These are phyloP conservation scores for Diplodia sapinea DNA, from an alignment of 2,329 filamentous ascomycete genomes.

Conservation along the genomic window DNA sequence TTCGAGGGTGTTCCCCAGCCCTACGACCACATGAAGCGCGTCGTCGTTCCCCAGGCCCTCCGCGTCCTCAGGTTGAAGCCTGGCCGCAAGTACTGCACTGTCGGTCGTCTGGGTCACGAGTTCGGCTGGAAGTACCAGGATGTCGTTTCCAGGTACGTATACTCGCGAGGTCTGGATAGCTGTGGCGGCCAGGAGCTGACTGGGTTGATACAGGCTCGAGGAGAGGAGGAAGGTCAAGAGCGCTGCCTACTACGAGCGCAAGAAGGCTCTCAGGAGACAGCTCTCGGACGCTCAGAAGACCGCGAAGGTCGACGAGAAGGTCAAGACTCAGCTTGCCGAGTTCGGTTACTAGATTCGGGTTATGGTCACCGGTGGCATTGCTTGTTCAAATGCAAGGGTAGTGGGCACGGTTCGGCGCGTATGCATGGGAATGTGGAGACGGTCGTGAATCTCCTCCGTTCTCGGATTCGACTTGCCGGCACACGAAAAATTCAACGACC, in stretches of 20 bases:
- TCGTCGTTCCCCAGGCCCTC: conserved; percentile 98
- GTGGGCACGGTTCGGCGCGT: conserved; percentile 32
- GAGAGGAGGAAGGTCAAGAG: conserved; percentile 99
- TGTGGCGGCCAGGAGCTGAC: conserved; percentile 35
- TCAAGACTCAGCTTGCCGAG: conserved; percentile 83
- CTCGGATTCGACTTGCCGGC: conserved; percentile 32
- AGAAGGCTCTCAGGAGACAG: conserved; percentile 94
- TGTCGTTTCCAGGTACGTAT: conserved; percentile 90
- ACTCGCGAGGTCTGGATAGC: background rate
- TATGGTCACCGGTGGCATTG: conserved; percentile 31
- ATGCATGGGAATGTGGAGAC: conserved; percentile 32
- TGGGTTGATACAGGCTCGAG: conserved; percentile 73
- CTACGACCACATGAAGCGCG: conserved; percentile 99
- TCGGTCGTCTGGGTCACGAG: conserved; percentile 96
- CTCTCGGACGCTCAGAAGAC: conserved; percentile 91
- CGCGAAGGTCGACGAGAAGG: conserved; percentile 84
- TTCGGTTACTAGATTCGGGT: conserved; percentile 79
- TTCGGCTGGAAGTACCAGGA: conserved; percentile 99
- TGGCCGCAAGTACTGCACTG: conserved; percentile 99
- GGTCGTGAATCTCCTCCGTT: conserved; percentile 29
- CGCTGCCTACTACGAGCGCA: conserved; percentile 99
- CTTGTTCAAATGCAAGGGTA: conserved; percentile 28
- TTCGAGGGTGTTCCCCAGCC: conserved; percentile 99
- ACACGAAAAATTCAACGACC: conserved; percentile 30
- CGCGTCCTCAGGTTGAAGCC: conserved; percentile 96